Evolutionary conservation across 768 basidiomycete species (phyloP).

Genomic region (Collybiopsis confluens): DNA sequence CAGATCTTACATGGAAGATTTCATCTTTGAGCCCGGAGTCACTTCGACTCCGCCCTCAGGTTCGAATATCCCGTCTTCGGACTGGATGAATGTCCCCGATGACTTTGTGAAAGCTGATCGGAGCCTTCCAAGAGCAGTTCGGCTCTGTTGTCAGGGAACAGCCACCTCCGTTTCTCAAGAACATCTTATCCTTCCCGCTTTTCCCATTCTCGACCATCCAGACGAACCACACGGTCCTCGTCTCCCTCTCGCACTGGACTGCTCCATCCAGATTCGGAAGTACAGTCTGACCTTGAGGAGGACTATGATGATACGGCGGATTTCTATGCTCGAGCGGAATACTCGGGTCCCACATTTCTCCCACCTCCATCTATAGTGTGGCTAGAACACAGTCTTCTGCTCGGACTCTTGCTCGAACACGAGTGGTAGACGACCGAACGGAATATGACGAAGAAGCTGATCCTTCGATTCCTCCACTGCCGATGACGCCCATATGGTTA

Average conservation of each 20-base stretch:
- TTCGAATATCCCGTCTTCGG: no score
- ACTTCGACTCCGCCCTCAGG: no score
- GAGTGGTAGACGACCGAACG: neutral
- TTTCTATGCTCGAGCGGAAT: neutral
- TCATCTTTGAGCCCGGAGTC: no score
- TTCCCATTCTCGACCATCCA: neutral
- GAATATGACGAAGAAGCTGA: neutral
- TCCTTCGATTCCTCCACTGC: neutral
- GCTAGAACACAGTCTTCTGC: neutral
- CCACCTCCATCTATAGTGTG: neutral
- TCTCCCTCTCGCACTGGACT: neutral
- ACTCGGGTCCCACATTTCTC: neutral
- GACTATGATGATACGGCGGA: slow-evolving; percentile 1
- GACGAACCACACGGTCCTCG: neutral
- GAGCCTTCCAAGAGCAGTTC: neutral
- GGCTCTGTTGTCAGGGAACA: neutral
- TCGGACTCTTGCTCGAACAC: neutral
- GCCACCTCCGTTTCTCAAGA: neutral
- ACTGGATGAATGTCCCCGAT: no score
- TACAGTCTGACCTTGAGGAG: neutral
- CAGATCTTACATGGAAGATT: no score
- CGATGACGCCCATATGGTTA: no score
- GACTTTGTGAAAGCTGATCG: no score
- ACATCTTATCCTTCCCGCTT: neutral
- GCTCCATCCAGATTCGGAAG: neutral